A percentile compares a stretch with the other conserved stretches of the same genome.
phyloP scores from a whole-genome alignment of 2,329 filamentous ascomycete species.

The Penicillium sp. region DNA sequence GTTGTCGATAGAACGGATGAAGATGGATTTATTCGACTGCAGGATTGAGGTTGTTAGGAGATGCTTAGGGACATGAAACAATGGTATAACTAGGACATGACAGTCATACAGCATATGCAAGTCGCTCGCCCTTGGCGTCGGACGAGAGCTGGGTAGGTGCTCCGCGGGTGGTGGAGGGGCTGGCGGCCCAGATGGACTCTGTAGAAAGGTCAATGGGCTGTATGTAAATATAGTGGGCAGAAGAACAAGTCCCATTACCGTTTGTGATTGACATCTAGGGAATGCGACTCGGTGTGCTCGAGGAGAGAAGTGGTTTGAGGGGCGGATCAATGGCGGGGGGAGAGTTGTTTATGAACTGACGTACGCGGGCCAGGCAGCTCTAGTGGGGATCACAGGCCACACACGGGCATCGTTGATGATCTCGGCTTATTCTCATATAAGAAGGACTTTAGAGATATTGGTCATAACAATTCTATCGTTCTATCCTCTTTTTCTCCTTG shows the following conservation, averaged over 20 bases:
- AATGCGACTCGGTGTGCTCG: constrained; percentile 19
- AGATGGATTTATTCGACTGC: constrained; percentile 94
- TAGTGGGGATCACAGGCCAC: constrained; percentile 19
- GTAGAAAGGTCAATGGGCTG: constrained; percentile 28
- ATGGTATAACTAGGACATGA: constrained; percentile 6
- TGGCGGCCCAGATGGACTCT: constrained; percentile 81
- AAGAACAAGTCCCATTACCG: constrained; percentile 38
- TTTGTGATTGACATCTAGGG: constrained; percentile 53
- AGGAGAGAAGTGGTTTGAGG: constrained; percentile 11
- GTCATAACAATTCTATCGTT: background rate
- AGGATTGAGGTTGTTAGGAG: constrained; percentile 13
- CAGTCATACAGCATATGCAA: constrained; percentile 83
- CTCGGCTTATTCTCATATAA: background rate
- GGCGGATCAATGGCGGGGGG: constrained; percentile 7
- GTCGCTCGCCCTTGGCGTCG: constrained; percentile 86
- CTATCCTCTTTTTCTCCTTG: background rate
- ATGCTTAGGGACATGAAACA: too few relatives aligned
- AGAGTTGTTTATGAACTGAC: constrained; percentile 28
- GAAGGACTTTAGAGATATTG: background rate
- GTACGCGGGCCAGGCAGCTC: constrained; percentile 15
- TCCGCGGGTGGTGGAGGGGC: constrained; percentile 81
- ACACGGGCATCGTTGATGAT: background rate
- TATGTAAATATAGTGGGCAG: background rate
- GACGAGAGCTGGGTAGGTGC: constrained; percentile 87
- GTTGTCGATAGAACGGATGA: constrained; percentile 91